Evolutionary conservation across 2,329 filamentous ascomycete species (phyloP).

Genomic region (Tolypocladium pustulatum): DNA sequence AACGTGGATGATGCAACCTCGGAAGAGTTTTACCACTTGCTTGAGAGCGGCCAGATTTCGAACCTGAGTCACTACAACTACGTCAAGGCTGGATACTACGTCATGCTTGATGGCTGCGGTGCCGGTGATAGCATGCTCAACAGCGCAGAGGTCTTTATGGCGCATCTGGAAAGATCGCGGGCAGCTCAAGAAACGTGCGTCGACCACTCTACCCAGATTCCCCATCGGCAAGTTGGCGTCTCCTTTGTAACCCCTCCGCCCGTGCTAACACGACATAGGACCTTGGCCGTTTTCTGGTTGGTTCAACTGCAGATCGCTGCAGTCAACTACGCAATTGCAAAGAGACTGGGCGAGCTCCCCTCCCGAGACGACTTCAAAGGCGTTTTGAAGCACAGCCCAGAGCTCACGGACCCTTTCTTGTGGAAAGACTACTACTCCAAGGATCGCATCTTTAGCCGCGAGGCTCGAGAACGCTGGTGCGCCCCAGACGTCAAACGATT

Average conservation of each 20-base stretch:
- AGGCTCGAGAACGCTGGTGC: slow-evolving; percentile 16
- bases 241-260: not conserved
- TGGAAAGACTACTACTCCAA: slow-evolving; percentile 23
- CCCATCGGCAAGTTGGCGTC: slow-evolving; percentile 15
- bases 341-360: slow-evolving; percentile 1
- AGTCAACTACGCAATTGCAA: slow-evolving; percentile 11
- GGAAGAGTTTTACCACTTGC: slow-evolving; percentile 14
- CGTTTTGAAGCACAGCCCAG: slow-evolving; percentile 12
- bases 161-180: slow-evolving; percentile 14
- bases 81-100: slow-evolving; percentile 20
- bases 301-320: slow-evolving; percentile 21
- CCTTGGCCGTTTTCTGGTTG: slow-evolving; percentile 24
- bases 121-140: slow-evolving; percentile 13
- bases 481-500: slow-evolving; percentile 19
- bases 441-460: slow-evolving; percentile 16
- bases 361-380: slow-evolving; percentile 10
- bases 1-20: slow-evolving; percentile 5
- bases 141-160: slow-evolving; percentile 18
- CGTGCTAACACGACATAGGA: slow-evolving; percentile 4
- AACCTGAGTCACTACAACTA: slow-evolving; percentile 23
- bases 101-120: slow-evolving; percentile 16
- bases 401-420: slow-evolving; percentile 17
- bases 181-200: slow-evolving; percentile 13
- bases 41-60: slow-evolving; percentile 14
- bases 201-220: slow-evolving; percentile 21